A percentile compares a stretch with the other conserved stretches of the same genome.
phyloP scores from a whole-genome alignment of 768 basidiomycete species.

The Cyclocybe aegerita region DNA sequence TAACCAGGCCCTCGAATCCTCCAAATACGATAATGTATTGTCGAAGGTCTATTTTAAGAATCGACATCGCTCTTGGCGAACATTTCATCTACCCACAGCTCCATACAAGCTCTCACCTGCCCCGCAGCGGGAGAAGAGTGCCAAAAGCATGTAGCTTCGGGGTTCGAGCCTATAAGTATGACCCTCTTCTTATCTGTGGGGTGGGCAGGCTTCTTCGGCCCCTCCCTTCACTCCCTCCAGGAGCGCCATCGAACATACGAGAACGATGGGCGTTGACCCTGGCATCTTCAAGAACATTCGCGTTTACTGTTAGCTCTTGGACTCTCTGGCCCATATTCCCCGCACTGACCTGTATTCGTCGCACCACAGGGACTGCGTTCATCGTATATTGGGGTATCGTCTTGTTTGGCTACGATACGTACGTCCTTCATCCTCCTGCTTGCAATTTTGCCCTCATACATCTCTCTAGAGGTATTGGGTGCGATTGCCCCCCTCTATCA shows the following conservation, averaged over 20 bases:
- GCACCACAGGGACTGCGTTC: constrained; percentile 61
- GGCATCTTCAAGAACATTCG: constrained; percentile 53
- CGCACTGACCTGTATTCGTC: neutral
- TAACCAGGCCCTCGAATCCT: no score
- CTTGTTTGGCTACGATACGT: constrained; percentile 84
- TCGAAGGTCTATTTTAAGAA: no score
- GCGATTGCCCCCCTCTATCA: neutral
- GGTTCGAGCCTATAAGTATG: no score
- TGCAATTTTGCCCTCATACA: neutral
- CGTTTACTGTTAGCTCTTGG: constrained; percentile 55
- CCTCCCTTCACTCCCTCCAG: no score
- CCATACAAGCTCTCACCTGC: no score
- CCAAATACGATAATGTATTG: no score
- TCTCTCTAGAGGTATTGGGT: constrained; percentile 24
- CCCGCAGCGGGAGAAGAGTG: no score
- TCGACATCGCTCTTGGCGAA: no score
- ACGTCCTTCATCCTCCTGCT: constrained; percentile 22
- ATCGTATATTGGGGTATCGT: constrained; percentile 77
- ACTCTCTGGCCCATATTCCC: neutral
- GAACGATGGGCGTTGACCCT: neutral
- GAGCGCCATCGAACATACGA: neutral
- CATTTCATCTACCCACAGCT: no score
- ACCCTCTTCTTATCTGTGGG: no score
- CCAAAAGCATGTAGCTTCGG: no score
- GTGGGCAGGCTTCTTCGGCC: no score